Evolutionary conservation across 164 flowering plant species (phyloP).

Genomic region (Chloranthus sessilifolius): DNA sequence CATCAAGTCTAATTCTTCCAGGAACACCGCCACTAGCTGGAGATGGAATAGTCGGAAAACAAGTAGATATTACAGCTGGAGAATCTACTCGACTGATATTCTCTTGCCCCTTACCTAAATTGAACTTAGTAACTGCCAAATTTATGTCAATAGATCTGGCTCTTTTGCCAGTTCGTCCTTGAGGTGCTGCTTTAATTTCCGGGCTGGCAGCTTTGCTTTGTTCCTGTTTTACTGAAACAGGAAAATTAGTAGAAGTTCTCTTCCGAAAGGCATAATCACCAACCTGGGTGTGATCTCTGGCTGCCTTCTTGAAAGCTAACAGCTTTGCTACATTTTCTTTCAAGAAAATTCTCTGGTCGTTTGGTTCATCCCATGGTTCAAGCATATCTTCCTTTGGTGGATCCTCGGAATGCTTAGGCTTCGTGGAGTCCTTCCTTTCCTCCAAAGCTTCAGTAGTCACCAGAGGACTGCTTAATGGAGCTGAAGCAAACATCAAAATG

Average conservation of each 20-base stretch:
- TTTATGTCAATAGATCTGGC: no score
- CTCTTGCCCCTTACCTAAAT: background rate
- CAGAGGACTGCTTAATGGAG: conserved; percentile 91
- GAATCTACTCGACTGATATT: background rate
- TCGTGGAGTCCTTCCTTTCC: conserved; percentile 45
- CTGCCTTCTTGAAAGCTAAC: conserved; percentile 25
- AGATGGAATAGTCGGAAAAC: no score
- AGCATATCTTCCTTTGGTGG: conserved; percentile 61
- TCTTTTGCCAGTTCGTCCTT: no score
- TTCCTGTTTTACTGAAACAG: conserved; percentile 18
- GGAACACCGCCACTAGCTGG: no score
- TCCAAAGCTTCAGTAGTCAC: conserved; percentile 86
- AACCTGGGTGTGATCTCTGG: conserved; percentile 15
- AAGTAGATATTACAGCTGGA: background rate
- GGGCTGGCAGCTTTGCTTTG: no score
- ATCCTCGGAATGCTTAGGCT: conserved; percentile 55
- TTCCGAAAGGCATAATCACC: conserved; percentile 56
- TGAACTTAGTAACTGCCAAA: background rate
- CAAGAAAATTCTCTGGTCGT: conserved; percentile 14
- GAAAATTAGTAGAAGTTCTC: conserved; percentile 29
- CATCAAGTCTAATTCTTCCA: conserved; percentile 1
- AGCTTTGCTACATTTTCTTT: conserved; percentile 22
- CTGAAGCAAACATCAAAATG: conserved; percentile 42
- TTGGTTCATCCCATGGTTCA: conserved; percentile 65
- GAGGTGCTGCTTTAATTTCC: no score